Evolutionary conservation across 805 yeast species (phyloP).

Genomic region (Saturnispora mendoncae): DNA sequence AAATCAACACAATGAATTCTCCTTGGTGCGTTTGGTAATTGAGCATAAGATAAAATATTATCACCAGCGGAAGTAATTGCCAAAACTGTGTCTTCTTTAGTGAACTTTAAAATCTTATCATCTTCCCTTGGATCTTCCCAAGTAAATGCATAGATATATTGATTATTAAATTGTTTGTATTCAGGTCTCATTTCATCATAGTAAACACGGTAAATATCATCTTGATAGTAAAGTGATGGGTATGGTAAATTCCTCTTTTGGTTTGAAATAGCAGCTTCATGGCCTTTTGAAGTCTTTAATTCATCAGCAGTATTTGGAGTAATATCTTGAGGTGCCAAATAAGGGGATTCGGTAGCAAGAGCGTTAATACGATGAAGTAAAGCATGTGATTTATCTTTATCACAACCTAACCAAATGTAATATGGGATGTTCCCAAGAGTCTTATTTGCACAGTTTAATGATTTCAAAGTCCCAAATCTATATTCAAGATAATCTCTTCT

Average conservation of each 20-base stretch:
- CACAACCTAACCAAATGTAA: slow-evolving; percentile 76
- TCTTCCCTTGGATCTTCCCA: slow-evolving; percentile 91
- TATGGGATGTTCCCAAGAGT: slow-evolving; percentile 68
- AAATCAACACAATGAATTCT: slow-evolving; percentile 79
- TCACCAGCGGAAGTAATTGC: slow-evolving; percentile 88
- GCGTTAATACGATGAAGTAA: slow-evolving; percentile 50
- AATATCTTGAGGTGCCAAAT: slow-evolving; percentile 51
- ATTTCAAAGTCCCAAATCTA: slow-evolving; percentile 72
- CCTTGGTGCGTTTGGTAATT: slow-evolving; percentile 62
- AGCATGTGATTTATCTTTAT: slow-evolving; percentile 45
- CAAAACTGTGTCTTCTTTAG: slow-evolving; percentile 58
- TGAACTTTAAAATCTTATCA: slow-evolving; percentile 51
- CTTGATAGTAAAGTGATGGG: slow-evolving; percentile 75
- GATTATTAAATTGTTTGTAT: slow-evolving; percentile 64
- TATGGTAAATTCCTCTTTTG: slow-evolving; percentile 59
- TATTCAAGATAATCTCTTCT: slow-evolving; percentile 80
- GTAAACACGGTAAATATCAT: slow-evolving; percentile 69
- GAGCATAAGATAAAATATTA: slow-evolving; percentile 65
- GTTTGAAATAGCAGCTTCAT: slow-evolving; percentile 64
- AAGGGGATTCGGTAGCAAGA: slow-evolving; percentile 75
- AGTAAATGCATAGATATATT: slow-evolving; percentile 79
- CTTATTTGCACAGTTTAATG: slow-evolving; percentile 57
- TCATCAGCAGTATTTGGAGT: slow-evolving; percentile 15
- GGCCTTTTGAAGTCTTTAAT: slow-evolving; percentile 53
- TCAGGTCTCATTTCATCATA: slow-evolving; percentile 63